phyloP scores from a whole-genome alignment of 306 rosid genomes.

The Malus sieversii region DNA sequence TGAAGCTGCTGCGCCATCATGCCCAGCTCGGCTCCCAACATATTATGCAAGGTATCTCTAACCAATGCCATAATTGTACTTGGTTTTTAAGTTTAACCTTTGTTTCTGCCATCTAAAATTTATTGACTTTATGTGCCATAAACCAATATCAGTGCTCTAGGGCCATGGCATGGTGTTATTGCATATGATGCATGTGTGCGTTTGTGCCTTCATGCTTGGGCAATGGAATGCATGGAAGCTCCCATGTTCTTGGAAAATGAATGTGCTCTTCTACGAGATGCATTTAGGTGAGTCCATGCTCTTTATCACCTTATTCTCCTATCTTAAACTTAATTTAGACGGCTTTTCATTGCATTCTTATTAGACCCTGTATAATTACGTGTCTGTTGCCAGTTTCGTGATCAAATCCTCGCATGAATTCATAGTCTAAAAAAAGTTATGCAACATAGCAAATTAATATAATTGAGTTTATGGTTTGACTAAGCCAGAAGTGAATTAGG shows the following conservation, averaged over 20 bases:
- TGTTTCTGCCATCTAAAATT: slow-evolving; percentile 1
- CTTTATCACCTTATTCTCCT: neutral
- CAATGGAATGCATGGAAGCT: slow-evolving; percentile 98
- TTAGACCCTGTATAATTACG: neutral
- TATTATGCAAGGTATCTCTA: slow-evolving; percentile 79
- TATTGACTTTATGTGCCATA: slow-evolving; percentile 15
- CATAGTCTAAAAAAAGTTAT: neutral
- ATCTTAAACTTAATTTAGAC: slow-evolving; percentile 6
- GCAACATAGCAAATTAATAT: neutral
- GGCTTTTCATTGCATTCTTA: neutral
- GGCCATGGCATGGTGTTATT: slow-evolving; percentile 87
- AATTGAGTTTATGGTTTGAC: neutral
- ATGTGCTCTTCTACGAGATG: slow-evolving; percentile 76
- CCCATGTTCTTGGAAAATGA: slow-evolving; percentile 95
- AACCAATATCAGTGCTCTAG: slow-evolving; percentile 69
- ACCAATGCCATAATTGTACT: neutral
- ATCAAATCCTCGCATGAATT: neutral
- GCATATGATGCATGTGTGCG: slow-evolving; percentile 98
- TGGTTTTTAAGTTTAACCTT: slow-evolving; percentile 7
- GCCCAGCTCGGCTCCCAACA: slow-evolving; percentile 72
- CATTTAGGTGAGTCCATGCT: slow-evolving; percentile 64
- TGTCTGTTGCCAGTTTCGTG: neutral
- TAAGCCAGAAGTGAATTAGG: neutral
- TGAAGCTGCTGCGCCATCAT: slow-evolving; percentile 54
- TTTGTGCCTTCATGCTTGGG: slow-evolving; percentile 99